Conservation (phyloP, 805 yeast genomes). For the Candida berthetii region DNA sequence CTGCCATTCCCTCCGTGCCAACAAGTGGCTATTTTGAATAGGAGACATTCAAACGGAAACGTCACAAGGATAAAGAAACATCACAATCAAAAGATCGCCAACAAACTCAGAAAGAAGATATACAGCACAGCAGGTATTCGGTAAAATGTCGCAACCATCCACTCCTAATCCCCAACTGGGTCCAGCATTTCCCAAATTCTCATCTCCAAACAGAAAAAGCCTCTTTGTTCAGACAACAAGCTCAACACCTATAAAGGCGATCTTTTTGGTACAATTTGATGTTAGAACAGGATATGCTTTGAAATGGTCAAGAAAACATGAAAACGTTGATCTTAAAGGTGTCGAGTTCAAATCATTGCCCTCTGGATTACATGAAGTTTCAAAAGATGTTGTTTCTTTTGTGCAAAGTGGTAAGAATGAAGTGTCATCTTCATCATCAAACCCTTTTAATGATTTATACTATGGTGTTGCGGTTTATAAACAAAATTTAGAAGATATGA, state of each 20-base stretch:
- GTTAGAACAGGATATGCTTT: constrained; percentile 43
- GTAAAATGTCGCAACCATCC: not conserved
- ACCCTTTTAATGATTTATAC: constrained; percentile 14
- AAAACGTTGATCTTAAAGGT: constrained; percentile 28
- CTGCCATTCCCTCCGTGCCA: no score
- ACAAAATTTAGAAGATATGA: constrained; percentile 32
- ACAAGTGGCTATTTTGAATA: no score
- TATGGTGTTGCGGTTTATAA: constrained; percentile 48
- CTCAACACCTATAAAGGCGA: constrained; percentile 28
- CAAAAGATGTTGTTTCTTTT: constrained; percentile 49
- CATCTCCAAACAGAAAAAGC: constrained; percentile 2
- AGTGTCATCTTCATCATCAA: not conserved
- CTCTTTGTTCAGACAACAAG: constrained; percentile 3
- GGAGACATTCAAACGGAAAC: no score
- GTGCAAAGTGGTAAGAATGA: constrained; percentile 24
- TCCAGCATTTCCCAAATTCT: not conserved
- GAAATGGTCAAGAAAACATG: constrained; percentile 33
- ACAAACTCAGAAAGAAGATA: no score
- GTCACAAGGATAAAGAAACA: no score
- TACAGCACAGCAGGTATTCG: not conserved
- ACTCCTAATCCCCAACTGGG: not conserved
- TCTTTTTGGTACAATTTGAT: constrained; percentile 47
- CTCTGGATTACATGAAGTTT: constrained; percentile 55
- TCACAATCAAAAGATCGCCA: no score
- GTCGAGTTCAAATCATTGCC: constrained; percentile 64